A percentile compares a stretch with the other conserved stretches of the same genome.
Evolutionary conservation across 352 stramenopile species (phyloP).

Genomic region (Phytophthora melonis): DNA sequence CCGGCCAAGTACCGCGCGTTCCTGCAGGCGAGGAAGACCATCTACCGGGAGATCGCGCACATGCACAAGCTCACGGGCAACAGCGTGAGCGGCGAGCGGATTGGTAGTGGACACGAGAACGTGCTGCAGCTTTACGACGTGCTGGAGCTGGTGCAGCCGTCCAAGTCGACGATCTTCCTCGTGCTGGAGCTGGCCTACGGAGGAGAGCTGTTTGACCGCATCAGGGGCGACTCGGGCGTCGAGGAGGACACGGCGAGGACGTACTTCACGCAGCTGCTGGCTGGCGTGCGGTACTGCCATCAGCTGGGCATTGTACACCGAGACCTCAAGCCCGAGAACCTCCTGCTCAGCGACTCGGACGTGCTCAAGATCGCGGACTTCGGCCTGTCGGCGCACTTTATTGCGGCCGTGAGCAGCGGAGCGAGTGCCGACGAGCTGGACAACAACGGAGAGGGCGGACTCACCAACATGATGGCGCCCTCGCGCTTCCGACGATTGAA

Average conservation of each 20-base stretch:
- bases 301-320: conserved; percentile 94
- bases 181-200: conserved; percentile 93
- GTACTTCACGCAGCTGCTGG: conserved; percentile 92
- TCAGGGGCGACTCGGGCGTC: conserved; percentile 86
- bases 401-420: conserved; percentile 78
- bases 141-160: conserved; percentile 95
- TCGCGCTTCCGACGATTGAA: conserved; percentile 91
- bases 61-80: conserved; percentile 94
- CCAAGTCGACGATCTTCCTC: conserved; percentile 94
- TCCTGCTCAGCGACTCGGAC: conserved; percentile 92
- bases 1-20: conserved; percentile 95
- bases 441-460: conserved; percentile 32
- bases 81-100: conserved; percentile 74
- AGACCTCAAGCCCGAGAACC: conserved; percentile 97
- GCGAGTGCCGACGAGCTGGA: conserved; percentile 49
- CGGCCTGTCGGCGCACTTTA: conserved; percentile 93
- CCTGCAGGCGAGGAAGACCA: conserved; percentile 91
- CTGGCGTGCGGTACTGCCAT: conserved; percentile 92
- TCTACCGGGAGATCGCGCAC: conserved; percentile 96
- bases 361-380: conserved; percentile 97
- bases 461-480: conserved; percentile 39
- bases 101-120: conserved; percentile 92
- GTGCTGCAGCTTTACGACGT: conserved; percentile 97
- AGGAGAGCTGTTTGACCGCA: conserved; percentile 95
- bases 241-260: conserved; percentile 81